phyloP scores from a whole-genome alignment of 2,329 filamentous ascomycete species.

The Pseudogymnoascus sp. region DNA sequence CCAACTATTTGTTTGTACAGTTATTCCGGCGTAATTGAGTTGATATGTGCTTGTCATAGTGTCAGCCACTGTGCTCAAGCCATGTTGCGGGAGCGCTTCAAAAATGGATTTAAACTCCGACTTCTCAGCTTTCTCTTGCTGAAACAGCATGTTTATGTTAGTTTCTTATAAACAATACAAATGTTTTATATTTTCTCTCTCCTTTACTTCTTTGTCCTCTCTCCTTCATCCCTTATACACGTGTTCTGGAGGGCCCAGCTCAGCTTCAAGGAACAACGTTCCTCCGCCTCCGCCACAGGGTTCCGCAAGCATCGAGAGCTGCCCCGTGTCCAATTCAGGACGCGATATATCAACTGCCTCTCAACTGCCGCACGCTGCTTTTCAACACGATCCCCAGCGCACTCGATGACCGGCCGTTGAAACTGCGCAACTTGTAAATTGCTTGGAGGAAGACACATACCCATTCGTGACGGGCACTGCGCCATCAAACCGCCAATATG shows the following conservation, averaged over 20 bases:
- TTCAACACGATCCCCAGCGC: not conserved
- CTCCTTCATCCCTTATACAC: not conserved
- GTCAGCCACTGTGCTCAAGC: not conserved
- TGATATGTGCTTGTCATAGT: not conserved
- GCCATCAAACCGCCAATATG: conserved; percentile 38
- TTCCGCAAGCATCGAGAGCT: conserved; percentile 7
- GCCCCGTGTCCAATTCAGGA: conserved; percentile 9
- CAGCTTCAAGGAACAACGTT: not conserved
- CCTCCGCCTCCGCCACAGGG: not conserved
- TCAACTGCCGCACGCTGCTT: not conserved
- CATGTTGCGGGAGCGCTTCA: not conserved
- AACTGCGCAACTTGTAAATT: not conserved
- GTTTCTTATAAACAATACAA: not conserved
- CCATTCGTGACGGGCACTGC: conserved; percentile 5
- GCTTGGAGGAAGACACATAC: conserved; percentile 5
- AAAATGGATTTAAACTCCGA: not conserved
- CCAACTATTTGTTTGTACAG: not conserved
- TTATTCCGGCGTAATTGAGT: not conserved
- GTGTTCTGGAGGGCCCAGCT: not conserved
- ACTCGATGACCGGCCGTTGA: conserved; percentile 8
- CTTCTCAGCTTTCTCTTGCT: not conserved
- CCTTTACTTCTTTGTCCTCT: not conserved
- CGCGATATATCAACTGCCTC: conserved; percentile 3
- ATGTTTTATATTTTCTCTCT: not conserved
- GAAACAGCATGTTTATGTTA: not conserved